Conservation (phyloP, 305 asterid species). For the Withania somnifera region DNA sequence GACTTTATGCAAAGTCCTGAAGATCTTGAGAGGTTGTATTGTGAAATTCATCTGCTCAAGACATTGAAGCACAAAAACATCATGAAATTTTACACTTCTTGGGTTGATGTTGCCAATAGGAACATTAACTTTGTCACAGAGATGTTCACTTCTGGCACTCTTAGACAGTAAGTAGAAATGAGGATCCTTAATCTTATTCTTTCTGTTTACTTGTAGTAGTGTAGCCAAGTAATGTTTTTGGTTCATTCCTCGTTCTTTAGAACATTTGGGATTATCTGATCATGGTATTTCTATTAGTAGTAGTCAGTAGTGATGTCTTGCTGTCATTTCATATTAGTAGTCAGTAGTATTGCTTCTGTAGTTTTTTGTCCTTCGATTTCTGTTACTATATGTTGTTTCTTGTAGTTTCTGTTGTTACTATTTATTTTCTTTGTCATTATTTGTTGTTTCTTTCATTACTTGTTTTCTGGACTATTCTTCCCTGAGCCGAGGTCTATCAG, state of each 20-base stretch:
- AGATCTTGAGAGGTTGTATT: slow-evolving; percentile 82
- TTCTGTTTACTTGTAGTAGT: background rate
- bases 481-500: background rate
- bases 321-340: background rate
- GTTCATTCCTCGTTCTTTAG: background rate
- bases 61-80: slow-evolving; percentile 72
- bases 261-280: background rate
- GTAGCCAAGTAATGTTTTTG: background rate
- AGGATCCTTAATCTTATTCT: background rate
- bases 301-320: background rate
- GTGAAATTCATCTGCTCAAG: slow-evolving; percentile 86
- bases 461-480: background rate
- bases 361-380: background rate
- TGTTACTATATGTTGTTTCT: background rate
- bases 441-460: background rate
- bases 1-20: slow-evolving; percentile 78
- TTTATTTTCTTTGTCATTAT: background rate
- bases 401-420: background rate
- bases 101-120: slow-evolving; percentile 82
- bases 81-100: slow-evolving; percentile 84
- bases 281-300: background rate
- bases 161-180: slow-evolving; percentile 65
- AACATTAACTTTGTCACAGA: slow-evolving; percentile 95
- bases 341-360: background rate
- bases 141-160: slow-evolving; percentile 95